Conservation (phyloP, 352 stramenopile genomes). For the Elongisporangium undulatum region DNA sequence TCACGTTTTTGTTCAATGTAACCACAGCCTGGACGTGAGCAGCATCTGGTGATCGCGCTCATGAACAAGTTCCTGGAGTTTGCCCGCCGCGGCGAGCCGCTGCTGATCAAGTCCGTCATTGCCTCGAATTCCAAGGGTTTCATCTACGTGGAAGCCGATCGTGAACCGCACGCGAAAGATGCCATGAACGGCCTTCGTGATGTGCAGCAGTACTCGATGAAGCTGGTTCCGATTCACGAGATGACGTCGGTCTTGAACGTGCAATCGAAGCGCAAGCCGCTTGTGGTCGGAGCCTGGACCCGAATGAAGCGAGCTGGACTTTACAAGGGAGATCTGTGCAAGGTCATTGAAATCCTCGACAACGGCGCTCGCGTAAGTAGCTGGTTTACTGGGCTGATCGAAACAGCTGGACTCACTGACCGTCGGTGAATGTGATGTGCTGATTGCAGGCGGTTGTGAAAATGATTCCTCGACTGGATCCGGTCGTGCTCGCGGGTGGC, state of each 20-base stretch:
- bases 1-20: slow-evolving; percentile 3
- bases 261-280: slow-evolving; percentile 78
- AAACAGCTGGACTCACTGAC: background rate
- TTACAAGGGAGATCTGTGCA: slow-evolving; percentile 87
- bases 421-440: background rate
- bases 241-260: slow-evolving; percentile 89
- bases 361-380: slow-evolving; percentile 63
- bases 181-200: slow-evolving; percentile 81
- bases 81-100: slow-evolving; percentile 69
- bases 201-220: slow-evolving; percentile 86
- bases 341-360: slow-evolving; percentile 85
- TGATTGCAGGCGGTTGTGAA: slow-evolving; percentile 66
- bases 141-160: slow-evolving; percentile 87
- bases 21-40: slow-evolving; percentile 63
- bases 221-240: slow-evolving; percentile 86
- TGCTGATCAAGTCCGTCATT: slow-evolving; percentile 85
- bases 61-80: slow-evolving; percentile 92
- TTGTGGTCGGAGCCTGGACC: slow-evolving; percentile 74
- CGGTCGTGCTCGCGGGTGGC: slow-evolving; percentile 62
- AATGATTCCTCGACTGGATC: slow-evolving; percentile 80
- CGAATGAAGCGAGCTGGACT: slow-evolving; percentile 83
- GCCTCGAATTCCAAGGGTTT: slow-evolving; percentile 87
- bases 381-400: background rate
- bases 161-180: slow-evolving; percentile 82
- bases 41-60: slow-evolving; percentile 81